These are phyloP conservation scores for Entomortierella parvispora DNA, from an alignment of 192 early-diverging fungal genomes.

Conservation along the genomic window DNA sequence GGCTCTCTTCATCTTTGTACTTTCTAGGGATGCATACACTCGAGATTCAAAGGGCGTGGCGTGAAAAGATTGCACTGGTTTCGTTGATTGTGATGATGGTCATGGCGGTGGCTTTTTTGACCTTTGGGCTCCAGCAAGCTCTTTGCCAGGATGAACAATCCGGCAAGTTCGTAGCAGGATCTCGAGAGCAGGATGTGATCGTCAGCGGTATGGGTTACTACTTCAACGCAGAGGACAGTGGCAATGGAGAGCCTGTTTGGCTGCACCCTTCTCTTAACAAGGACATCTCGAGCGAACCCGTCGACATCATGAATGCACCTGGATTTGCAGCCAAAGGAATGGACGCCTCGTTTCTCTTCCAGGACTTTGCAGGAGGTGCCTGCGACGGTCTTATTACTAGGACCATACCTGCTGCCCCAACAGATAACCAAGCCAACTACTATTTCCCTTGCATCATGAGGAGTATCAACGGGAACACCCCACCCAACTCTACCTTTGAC, in stretches of 20 bases:
- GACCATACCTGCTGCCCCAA: slow-evolving; percentile 17
- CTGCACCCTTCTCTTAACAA: slow-evolving; percentile 55
- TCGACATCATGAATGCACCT: slow-evolving; percentile 62
- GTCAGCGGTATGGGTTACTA: slow-evolving; percentile 74
- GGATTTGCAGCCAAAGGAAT: slow-evolving; percentile 68
- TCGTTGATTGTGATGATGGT: slow-evolving; percentile 81
- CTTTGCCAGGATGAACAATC: slow-evolving; percentile 54
- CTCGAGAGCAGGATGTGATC: slow-evolving; percentile 63
- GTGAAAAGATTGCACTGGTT: slow-evolving; percentile 92
- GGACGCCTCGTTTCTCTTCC: slow-evolving; percentile 81
- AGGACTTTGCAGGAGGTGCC: slow-evolving; percentile 67
- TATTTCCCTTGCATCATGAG: slow-evolving; percentile 75
- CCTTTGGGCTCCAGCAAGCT: slow-evolving; percentile 73
- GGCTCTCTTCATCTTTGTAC: not conserved
- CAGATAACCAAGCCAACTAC: slow-evolving; percentile 34
- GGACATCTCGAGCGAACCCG: slow-evolving; percentile 20
- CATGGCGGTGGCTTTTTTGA: slow-evolving; percentile 81
- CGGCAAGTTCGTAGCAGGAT: slow-evolving; percentile 53
- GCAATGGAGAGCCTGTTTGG: slow-evolving; percentile 52
- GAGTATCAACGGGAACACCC: slow-evolving; percentile 52
- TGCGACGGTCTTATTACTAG: slow-evolving; percentile 60
- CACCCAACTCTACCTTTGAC: slow-evolving; percentile 55
- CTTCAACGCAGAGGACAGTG: slow-evolving; percentile 52
- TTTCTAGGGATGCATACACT: slow-evolving; percentile 65
- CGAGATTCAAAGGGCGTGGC: slow-evolving; percentile 82